phyloP scores from a whole-genome alignment of 441 rosid species.

The Sinapis alba region DNA sequence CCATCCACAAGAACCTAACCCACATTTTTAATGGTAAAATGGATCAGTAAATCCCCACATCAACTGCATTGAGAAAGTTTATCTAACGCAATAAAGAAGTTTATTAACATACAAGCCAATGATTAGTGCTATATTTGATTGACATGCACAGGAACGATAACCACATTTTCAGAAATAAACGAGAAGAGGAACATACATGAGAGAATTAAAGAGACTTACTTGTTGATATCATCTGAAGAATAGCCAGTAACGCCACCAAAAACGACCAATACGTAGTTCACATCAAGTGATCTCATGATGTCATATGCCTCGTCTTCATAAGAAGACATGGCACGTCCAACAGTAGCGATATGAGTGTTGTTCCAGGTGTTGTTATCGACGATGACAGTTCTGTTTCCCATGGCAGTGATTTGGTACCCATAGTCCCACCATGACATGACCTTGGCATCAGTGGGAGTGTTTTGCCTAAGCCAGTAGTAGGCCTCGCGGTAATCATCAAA shows the following conservation, averaged over 20 bases:
- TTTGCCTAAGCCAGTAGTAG: constrained; percentile 97
- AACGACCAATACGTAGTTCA: constrained; percentile 92
- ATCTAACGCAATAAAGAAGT: background rate
- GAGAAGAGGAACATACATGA: background rate
- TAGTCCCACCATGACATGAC: constrained; percentile 99
- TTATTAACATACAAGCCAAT: constrained; percentile 3
- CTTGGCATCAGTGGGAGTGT: constrained; percentile 98
- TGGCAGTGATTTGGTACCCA: constrained; percentile 99
- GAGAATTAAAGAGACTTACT: constrained; percentile 55
- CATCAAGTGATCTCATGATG: constrained; percentile 96
- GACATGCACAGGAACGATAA: background rate
- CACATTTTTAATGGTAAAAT: background rate
- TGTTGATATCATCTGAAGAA: constrained; percentile 98
- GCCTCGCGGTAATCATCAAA: constrained; percentile 99
- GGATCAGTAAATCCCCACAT: constrained; percentile 13
- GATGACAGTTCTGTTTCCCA: constrained; percentile 99
- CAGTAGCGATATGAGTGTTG: constrained; percentile 98
- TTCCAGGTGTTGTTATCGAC: constrained; percentile 99
- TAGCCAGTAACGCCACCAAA: constrained; percentile 99
- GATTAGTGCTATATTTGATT: background rate
- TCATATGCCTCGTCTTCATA: constrained; percentile 95
- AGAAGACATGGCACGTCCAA: constrained; percentile 99
- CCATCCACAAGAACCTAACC: constrained; percentile 98
- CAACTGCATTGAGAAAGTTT: background rate
- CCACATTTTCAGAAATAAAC: background rate